phyloP scores from a whole-genome alignment of 2,329 filamentous ascomycete species.

The Pseudopithomyces chartarum region DNA sequence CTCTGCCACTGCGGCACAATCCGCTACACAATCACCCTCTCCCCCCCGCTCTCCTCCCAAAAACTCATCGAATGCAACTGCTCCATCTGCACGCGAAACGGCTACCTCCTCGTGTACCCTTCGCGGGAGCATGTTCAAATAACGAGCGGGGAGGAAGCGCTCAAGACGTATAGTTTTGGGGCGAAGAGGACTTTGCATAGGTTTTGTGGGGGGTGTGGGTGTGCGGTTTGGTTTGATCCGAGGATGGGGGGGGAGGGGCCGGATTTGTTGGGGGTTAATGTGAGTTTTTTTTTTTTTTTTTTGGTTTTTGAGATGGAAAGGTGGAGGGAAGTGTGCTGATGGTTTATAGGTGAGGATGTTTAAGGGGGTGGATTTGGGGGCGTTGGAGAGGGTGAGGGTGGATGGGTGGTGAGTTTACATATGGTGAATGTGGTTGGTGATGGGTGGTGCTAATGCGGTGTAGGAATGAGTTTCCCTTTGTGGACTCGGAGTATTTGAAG shows the following conservation, averaged over 20 bases:
- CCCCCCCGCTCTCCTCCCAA: slow-evolving; percentile 54
- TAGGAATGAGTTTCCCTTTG: slow-evolving; percentile 12
- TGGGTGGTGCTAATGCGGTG: neutral
- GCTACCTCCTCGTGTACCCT: slow-evolving; percentile 55
- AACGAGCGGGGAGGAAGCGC: slow-evolving; percentile 28
- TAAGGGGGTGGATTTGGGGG: slow-evolving; percentile 29
- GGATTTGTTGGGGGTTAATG: slow-evolving; percentile 36
- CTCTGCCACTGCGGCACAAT: slow-evolving; percentile 61
- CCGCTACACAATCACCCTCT: slow-evolving; percentile 54
- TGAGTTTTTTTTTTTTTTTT: too few relatives aligned
- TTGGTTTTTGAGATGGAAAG: neutral
- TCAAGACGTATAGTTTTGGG: slow-evolving; percentile 33
- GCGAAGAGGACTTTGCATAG: slow-evolving; percentile 29
- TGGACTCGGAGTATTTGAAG: slow-evolving; percentile 15
- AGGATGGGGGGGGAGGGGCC: slow-evolving; percentile 24
- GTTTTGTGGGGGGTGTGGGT: slow-evolving; percentile 36
- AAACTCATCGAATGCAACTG: slow-evolving; percentile 58
- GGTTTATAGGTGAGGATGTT: slow-evolving; percentile 31
- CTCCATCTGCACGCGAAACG: slow-evolving; percentile 57
- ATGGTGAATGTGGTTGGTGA: neutral
- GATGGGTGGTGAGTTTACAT: slow-evolving; percentile 21
- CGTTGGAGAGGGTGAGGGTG: slow-evolving; percentile 26
- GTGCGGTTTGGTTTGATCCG: slow-evolving; percentile 35
- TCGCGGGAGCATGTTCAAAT: slow-evolving; percentile 26
- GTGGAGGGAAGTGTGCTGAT: neutral